Evolutionary conservation across 2,329 filamentous ascomycete genomes (phyloP).

Genomic region (Fusarium sarcochroum): DNA sequence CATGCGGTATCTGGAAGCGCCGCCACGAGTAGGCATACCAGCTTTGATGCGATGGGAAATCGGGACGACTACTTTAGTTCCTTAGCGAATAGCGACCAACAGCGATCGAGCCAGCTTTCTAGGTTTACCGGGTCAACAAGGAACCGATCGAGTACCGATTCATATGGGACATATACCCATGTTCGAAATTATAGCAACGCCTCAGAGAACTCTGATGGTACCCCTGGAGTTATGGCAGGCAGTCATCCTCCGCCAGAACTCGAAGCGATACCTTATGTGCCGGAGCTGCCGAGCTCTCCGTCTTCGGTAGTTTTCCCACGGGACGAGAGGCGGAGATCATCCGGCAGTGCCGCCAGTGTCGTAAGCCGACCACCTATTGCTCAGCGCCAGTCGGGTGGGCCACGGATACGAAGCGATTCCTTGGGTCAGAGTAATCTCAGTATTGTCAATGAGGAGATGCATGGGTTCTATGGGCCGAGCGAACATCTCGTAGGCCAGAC

Average conservation of each 20-base stretch:
- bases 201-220: conserved; percentile 58
- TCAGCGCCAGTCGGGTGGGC: conserved; percentile 49
- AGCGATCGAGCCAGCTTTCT: conserved; percentile 41
- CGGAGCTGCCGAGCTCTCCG: conserved; percentile 55
- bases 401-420: conserved; percentile 45
- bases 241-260: conserved; percentile 53
- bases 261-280: conserved; percentile 52
- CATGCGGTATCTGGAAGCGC: conserved; percentile 43
- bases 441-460: conserved; percentile 62
- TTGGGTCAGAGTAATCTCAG: conserved; percentile 42
- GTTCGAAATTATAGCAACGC: conserved; percentile 60
- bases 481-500: conserved; percentile 60
- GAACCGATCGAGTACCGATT: conserved; percentile 56
- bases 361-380: conserved; percentile 44
- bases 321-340: conserved; percentile 49
- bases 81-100: conserved; percentile 8
- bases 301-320: conserved; percentile 36
- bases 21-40: conserved; percentile 48
- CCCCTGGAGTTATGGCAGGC: conserved; percentile 45
- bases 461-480: conserved; percentile 63
- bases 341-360: conserved; percentile 38
- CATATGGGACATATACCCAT: conserved; percentile 55
- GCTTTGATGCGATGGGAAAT: conserved; percentile 48
- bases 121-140: conserved; percentile 41
- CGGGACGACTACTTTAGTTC: conserved; percentile 51